These are phyloP conservation scores for Zalaria obscura DNA, from an alignment of 2,329 filamentous ascomycete genomes.

Conservation along the genomic window DNA sequence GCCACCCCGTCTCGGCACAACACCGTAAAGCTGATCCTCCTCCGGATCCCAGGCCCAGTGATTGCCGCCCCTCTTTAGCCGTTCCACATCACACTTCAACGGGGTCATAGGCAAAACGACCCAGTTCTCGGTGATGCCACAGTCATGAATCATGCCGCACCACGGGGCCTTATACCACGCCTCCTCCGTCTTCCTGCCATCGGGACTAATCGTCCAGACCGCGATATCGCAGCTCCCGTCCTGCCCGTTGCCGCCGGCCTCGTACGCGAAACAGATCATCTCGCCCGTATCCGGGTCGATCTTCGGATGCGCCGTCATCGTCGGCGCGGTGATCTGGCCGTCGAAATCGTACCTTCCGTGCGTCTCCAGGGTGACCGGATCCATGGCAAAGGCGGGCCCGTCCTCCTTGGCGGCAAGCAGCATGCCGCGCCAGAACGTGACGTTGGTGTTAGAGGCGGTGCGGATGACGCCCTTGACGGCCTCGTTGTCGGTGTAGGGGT, in stretches of 20 bases:
- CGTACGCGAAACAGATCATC: slow-evolving; percentile 27
- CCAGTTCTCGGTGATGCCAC: slow-evolving; percentile 24
- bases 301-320: slow-evolving; percentile 32
- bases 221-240: slow-evolving; percentile 21
- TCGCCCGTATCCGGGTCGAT: slow-evolving; percentile 28
- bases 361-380: slow-evolving; percentile 26
- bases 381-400: slow-evolving; percentile 23
- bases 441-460: slow-evolving; percentile 45
- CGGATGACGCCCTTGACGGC: slow-evolving; percentile 40
- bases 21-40: background rate
- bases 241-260: slow-evolving; percentile 23
- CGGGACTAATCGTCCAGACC: slow-evolving; percentile 23
- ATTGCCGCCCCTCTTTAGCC: slow-evolving; percentile 23
- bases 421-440: slow-evolving; percentile 43
- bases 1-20: slow-evolving; percentile 1
- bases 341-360: slow-evolving; percentile 24
- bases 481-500: slow-evolving; percentile 43
- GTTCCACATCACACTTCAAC: slow-evolving; percentile 20
- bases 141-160: slow-evolving; percentile 25
- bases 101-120: slow-evolving; percentile 23
- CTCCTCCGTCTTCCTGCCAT: slow-evolving; percentile 24
- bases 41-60: slow-evolving; percentile 23
- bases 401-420: slow-evolving; percentile 40
- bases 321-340: slow-evolving; percentile 23
- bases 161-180: slow-evolving; percentile 26